These are phyloP conservation scores for Blastobotrys elegans DNA, from an alignment of 1,139 yeast genomes.

Conservation along the genomic window DNA sequence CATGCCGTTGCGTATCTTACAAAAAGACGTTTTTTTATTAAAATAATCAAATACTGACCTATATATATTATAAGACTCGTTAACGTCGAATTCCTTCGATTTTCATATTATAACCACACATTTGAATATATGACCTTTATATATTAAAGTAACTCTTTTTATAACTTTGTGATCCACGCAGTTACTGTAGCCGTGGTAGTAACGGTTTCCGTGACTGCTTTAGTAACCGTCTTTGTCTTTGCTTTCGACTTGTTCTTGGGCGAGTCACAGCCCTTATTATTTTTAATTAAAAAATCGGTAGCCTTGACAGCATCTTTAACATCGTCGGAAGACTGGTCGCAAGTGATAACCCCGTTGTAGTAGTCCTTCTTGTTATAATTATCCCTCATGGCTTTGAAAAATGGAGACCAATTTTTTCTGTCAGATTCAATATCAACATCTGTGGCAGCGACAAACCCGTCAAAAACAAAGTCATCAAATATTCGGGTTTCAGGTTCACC, in stretches of 20 bases:
- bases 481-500: slow-evolving; percentile 66
- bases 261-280: not conserved
- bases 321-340: not conserved
- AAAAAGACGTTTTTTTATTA: too few relatives aligned
- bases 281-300: not conserved
- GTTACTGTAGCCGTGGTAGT: not conserved
- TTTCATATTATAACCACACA: too few relatives aligned
- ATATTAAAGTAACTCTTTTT: not conserved
- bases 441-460: slow-evolving; percentile 69
- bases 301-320: not conserved
- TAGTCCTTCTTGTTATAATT: not conserved
- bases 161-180: not conserved
- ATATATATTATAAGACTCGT: too few relatives aligned
- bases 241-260: not conserved
- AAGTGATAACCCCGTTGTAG: slow-evolving; percentile 1
- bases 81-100: too few relatives aligned
- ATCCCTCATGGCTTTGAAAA: not conserved
- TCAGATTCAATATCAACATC: slow-evolving; percentile 32
- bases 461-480: slow-evolving; percentile 58
- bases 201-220: not conserved
- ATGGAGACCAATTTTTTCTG: not conserved
- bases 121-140: not conserved
- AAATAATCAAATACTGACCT: too few relatives aligned
- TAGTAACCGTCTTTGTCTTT: not conserved
- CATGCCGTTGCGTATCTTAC: too few relatives aligned